Evolutionary conservation across 345 rosid species (phyloP).

Genomic region (Zanthoxylum bungeanum): DNA sequence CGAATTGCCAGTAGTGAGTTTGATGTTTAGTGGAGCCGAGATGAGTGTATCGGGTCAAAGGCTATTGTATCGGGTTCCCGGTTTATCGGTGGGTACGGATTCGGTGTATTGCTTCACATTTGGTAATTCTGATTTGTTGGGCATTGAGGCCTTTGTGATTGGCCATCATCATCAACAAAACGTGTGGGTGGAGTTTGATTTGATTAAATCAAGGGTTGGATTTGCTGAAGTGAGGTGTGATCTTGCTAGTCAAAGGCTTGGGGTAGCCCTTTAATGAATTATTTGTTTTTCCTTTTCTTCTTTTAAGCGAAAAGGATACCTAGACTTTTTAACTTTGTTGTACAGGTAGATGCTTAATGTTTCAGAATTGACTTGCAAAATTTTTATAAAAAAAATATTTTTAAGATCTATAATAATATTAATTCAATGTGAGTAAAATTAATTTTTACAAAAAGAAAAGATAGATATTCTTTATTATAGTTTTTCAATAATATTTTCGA

Average conservation of each 20-base stretch:
- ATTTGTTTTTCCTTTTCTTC: too few species aligned
- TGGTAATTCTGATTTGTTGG: slow-evolving; percentile 73
- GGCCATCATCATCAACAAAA: slow-evolving; percentile 84
- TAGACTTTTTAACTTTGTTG: too few species aligned
- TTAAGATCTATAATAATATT: too few species aligned
- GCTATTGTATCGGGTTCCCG: slow-evolving; percentile 53
- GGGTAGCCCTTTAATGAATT: slow-evolving; percentile 11
- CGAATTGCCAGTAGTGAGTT: slow-evolving; percentile 42
- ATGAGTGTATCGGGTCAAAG: slow-evolving; percentile 63
- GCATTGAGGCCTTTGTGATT: slow-evolving; percentile 69
- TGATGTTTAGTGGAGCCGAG: slow-evolving; percentile 64
- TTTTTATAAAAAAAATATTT: too few species aligned
- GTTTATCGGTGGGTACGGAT: slow-evolving; percentile 33
- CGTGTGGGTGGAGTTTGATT: slow-evolving; percentile 84
- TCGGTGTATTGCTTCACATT: slow-evolving; percentile 75
- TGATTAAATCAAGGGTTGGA: slow-evolving; percentile 71
- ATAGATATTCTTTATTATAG: too few species aligned
- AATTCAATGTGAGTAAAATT: too few species aligned
- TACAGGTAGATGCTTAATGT: background rate
- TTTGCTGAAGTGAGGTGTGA: slow-evolving; percentile 63
- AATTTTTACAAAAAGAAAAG: too few species aligned
- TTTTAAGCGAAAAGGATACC: too few species aligned
- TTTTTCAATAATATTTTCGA: too few species aligned
- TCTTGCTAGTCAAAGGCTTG: slow-evolving; percentile 49
- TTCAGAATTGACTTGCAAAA: too few species aligned